Conservation (phyloP, 2,329 filamentous ascomycete genomes). For the Incumbomyces delicatus region DNA sequence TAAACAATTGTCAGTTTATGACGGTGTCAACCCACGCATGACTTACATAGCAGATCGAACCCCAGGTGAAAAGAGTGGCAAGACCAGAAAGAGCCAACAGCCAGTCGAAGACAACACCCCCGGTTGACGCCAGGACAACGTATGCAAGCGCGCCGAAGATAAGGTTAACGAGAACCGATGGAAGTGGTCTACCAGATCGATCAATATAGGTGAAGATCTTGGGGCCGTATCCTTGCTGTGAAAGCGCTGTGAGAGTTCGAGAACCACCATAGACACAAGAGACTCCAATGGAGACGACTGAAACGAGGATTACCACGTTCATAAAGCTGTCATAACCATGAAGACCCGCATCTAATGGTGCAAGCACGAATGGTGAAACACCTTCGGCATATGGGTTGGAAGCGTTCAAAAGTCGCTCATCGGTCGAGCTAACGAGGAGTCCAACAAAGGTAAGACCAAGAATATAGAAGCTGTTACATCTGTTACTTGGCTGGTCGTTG, state of each 20-base stretch:
- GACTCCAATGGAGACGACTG: constrained; percentile 50
- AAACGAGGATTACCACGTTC: constrained; percentile 56
- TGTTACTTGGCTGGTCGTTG: neutral
- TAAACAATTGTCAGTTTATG: constrained; percentile 1
- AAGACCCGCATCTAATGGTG: constrained; percentile 51
- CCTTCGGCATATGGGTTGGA: constrained; percentile 28
- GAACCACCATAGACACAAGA: constrained; percentile 49
- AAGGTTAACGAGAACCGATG: constrained; percentile 29
- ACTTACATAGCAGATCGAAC: constrained; percentile 46
- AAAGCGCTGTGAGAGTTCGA: constrained; percentile 47
- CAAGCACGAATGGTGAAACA: constrained; percentile 57
- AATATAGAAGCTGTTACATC: constrained; percentile 33
- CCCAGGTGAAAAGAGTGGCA: constrained; percentile 56
- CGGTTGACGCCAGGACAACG: constrained; percentile 43
- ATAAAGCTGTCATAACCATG: constrained; percentile 53
- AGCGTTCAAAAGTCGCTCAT: constrained; percentile 31
- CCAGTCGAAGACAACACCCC: constrained; percentile 51
- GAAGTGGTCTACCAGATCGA: constrained; percentile 34
- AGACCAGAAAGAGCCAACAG: constrained; percentile 54
- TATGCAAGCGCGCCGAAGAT: constrained; percentile 33
- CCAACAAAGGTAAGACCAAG: constrained; percentile 37
- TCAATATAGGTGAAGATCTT: constrained; percentile 37
- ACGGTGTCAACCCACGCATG: constrained; percentile 43
- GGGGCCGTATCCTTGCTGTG: constrained; percentile 35
- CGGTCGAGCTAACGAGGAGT: constrained; percentile 33